Percentiles rank a stretch among this genome's conserved stretches.
phyloP scores from a whole-genome alignment of 352 stramenopile species.

The Globisporangium abappressorium region DNA sequence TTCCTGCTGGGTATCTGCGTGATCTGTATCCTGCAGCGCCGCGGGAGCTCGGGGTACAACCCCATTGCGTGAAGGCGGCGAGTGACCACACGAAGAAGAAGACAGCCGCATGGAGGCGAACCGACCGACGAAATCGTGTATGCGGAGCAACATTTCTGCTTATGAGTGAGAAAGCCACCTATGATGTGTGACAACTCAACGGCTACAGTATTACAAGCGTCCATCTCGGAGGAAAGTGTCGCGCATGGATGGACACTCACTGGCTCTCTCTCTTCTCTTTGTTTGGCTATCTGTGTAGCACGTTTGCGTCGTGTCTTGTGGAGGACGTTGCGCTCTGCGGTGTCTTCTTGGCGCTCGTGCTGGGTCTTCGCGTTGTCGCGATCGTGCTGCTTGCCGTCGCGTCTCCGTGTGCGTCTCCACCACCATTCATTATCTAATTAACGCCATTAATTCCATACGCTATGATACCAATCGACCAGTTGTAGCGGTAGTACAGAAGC shows the following conservation, averaged over 20 bases:
- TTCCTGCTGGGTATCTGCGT: conserved; percentile 43
- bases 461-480: not conserved
- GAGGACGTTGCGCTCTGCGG: not conserved
- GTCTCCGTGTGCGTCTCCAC: not conserved
- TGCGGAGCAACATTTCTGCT: conserved; percentile 7
- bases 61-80: conserved; percentile 27
- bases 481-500: not conserved
- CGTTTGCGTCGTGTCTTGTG: not conserved
- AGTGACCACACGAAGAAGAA: not conserved
- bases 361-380: not conserved
- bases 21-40: conserved; percentile 36
- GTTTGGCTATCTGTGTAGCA: not conserved
- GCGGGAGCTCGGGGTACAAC: conserved; percentile 36
- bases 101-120: not conserved
- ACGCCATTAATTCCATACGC: not conserved
- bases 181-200: not conserved
- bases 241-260: not conserved
- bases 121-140: not conserved
- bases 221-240: not conserved
- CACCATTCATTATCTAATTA: not conserved
- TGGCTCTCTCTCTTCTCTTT: not conserved
- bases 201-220: not conserved
- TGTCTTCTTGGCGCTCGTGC: not conserved
- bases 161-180: not conserved
- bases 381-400: not conserved